A percentile compares a stretch with the other conserved stretches of the same genome.
These are phyloP conservation scores for Sarcodon sp. DNA, from an alignment of 768 basidiomycete genomes.

Conservation along the genomic window DNA sequence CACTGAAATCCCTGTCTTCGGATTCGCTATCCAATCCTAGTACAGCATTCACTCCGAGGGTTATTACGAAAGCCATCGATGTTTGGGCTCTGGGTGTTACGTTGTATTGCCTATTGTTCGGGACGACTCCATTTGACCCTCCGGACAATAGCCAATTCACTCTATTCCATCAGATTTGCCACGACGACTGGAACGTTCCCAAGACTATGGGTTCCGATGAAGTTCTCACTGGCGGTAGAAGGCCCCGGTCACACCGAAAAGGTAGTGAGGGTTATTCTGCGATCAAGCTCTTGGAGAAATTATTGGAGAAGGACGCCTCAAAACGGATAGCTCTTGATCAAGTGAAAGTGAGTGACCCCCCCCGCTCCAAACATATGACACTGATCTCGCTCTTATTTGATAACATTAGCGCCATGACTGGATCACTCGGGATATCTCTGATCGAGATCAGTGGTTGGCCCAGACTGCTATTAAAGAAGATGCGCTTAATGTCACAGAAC, in stretches of 20 bases:
- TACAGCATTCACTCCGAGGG: slow-evolving; percentile 15
- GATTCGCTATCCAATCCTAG: slow-evolving; percentile 15
- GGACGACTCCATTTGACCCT: slow-evolving; percentile 64
- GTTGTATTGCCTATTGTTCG: slow-evolving; percentile 88
- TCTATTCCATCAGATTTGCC: slow-evolving; percentile 71
- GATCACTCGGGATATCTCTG: slow-evolving; percentile 55
- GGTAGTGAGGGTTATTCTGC: slow-evolving; percentile 46
- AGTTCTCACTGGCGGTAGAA: slow-evolving; percentile 49
- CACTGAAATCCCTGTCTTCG: slow-evolving; percentile 9
- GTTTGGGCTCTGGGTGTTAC: slow-evolving; percentile 98
- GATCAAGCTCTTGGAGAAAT: slow-evolving; percentile 54
- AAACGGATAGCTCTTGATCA: slow-evolving; percentile 68
- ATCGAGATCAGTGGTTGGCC: slow-evolving; percentile 59
- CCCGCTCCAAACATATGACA: background rate
- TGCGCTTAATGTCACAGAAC: slow-evolving; percentile 51
- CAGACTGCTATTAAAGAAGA: slow-evolving; percentile 39
- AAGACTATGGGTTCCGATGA: slow-evolving; percentile 61
- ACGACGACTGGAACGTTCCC: slow-evolving; percentile 57
- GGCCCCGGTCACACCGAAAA: slow-evolving; percentile 13
- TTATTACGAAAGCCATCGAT: slow-evolving; percentile 87
- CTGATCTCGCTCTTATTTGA: background rate
- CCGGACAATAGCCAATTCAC: slow-evolving; percentile 50
- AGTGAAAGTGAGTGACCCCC: slow-evolving; percentile 51
- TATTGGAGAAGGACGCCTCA: slow-evolving; percentile 71
- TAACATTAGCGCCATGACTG: slow-evolving; percentile 41